Base-by-base conservation (phyloP, 1,139 yeast species). In the Nakaseomyces delphensis region DNA sequence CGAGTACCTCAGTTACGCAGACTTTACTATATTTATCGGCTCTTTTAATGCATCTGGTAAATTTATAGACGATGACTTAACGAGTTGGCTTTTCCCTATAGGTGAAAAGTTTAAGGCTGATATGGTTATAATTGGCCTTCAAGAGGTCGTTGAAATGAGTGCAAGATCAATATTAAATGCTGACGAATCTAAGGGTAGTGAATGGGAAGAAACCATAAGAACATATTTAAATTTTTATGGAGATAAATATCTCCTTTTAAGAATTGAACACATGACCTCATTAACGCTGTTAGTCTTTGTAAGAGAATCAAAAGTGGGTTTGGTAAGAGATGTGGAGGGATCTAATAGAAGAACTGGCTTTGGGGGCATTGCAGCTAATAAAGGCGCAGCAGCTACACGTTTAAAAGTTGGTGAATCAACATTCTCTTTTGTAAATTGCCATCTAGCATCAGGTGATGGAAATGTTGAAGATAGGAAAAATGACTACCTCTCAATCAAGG, bases 291-390 rank as follows among this genome's bases (percentile, higher is more conserved):
- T 85, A 43, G 70, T 83, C 43, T 79, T 84, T 57, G 77, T 79
- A 23, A 78, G 75, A 47, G 73, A 76, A 33, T 71, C 76, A 10
- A 67, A 71, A 45, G 66, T 79, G 15, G 61, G 71, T 3, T 65
- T 73, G 46, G 70, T 85, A 13, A 71, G 81, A 23, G 73, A 76
- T 49, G 80, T 85, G 6, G 85, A 80, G 59, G 86, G 95, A 30
- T 71, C 84, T 16, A 74, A 78, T 27, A 91, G 87, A 54, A 91
- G 91, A 55, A 93, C 98, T 0, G 99, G 99, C 0, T 68, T 91
- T 42, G 95, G 95, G 15, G 97, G 97, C 13, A 77, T 86, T 57
- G 83, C 96, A 33, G 97, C 97, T 14, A 91, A 91, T 58, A 91
- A 91, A 62, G 99, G 99, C 25, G 96, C 91, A 1, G 81, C 86